phyloP scores from a whole-genome alignment of 169 alveolate species.

The Cryptosporidium sp. region DNA sequence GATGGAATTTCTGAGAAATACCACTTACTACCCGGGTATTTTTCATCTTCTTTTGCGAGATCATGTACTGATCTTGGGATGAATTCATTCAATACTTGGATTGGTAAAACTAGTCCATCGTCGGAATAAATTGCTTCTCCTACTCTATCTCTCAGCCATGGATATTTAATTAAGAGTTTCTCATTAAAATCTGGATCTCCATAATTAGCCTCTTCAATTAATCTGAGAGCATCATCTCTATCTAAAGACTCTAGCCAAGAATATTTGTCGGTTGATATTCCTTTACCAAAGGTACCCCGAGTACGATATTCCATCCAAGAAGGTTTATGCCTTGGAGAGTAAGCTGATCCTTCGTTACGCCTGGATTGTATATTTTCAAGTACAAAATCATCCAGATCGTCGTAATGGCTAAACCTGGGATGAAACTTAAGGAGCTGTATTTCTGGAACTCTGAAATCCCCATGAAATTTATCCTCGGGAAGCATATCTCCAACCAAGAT shows the following conservation, averaged over 20 bases:
- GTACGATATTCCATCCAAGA: conserved; percentile 31
- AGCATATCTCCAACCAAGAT: conserved; percentile 46
- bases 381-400: conserved; percentile 8
- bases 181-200: conserved; percentile 36
- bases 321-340: not conserved
- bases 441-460: conserved; percentile 24
- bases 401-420: conserved; percentile 18
- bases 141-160: conserved; percentile 60
- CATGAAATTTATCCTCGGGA: not conserved
- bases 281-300: conserved; percentile 29
- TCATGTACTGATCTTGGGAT: conserved; percentile 18
- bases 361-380: conserved; percentile 51
- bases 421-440: conserved; percentile 25
- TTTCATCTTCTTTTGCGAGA: conserved; percentile 25
- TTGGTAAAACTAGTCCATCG: conserved; percentile 39
- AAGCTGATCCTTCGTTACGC: conserved; percentile 12
- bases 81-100: conserved; percentile 60
- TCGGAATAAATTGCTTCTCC: conserved; percentile 32
- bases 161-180: conserved; percentile 32
- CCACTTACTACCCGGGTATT: conserved; percentile 52
- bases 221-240: conserved; percentile 38
- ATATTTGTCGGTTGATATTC: conserved; percentile 21
- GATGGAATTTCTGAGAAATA: conserved; percentile 64
- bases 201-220: conserved; percentile 17
- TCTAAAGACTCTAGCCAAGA: conserved; percentile 58